Conservation (phyloP, 129 eudicot species). For the Lactuca sativa region DNA sequence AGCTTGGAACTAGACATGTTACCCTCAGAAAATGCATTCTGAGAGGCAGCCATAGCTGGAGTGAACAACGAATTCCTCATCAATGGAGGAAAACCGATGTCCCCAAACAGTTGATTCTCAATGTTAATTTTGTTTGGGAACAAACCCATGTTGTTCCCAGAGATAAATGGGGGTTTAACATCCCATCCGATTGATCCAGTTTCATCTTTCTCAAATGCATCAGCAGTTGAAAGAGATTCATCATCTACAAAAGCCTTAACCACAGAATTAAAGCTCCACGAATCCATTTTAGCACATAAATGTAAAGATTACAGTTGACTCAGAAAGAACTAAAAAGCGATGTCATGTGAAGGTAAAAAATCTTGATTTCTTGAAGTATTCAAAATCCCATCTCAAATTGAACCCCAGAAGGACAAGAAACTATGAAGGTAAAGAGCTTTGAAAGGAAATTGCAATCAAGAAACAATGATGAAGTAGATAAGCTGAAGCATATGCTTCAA, state of each 20-base stretch:
- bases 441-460: constrained; percentile 13
- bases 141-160: constrained; percentile 14
- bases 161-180: constrained; percentile 33
- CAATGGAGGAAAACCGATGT: constrained; percentile 31
- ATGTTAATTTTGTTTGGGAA: constrained; percentile 13
- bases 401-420: too few species aligned
- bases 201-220: constrained; percentile 3
- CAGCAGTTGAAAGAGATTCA: constrained; percentile 20
- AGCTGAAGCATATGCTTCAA: constrained; percentile 37
- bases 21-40: too few species aligned
- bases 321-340: too few species aligned
- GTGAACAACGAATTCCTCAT: constrained; percentile 16
- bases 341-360: too few species aligned
- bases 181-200: constrained; percentile 35
- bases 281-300: constrained; percentile 33
- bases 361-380: too few species aligned
- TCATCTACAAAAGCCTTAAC: constrained; percentile 38
- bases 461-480: constrained; percentile 27
- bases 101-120: constrained; percentile 36
- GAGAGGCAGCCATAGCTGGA: too few species aligned
- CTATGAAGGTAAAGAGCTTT: too few species aligned
- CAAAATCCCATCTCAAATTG: too few species aligned
- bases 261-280: constrained; percentile 47
- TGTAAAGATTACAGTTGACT: too few species aligned
- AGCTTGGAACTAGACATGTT: constrained; percentile 37